Percentiles rank a stretch among this genome's conserved stretches.
Evolutionary conservation across 2,329 filamentous ascomycete genomes (phyloP).

Genomic region (Penicillium rolfsii): DNA sequence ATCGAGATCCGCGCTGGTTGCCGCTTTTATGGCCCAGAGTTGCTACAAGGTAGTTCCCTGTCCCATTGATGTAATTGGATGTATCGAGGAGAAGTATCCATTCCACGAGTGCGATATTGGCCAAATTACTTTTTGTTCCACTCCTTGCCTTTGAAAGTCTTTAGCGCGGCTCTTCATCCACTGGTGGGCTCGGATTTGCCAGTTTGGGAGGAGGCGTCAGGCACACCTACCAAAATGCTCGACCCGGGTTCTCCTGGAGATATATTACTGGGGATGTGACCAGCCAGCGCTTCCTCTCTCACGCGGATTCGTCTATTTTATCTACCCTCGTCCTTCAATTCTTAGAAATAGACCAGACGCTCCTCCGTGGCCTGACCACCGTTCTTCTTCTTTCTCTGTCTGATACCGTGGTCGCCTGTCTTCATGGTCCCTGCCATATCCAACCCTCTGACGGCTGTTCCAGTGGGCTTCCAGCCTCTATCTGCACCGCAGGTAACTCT

Average conservation of each 20-base stretch:
- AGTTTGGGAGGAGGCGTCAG: constrained; percentile 25
- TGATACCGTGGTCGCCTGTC: constrained; percentile 13
- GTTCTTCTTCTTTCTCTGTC: neutral
- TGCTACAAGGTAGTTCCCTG: constrained; percentile 13
- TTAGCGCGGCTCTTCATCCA: constrained; percentile 32
- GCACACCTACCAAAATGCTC: constrained; percentile 22
- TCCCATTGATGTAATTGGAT: constrained; percentile 14
- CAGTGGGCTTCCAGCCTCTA: constrained; percentile 36
- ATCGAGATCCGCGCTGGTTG: constrained; percentile 23
- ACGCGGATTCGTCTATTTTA: constrained; percentile 8
- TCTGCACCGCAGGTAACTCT: constrained; percentile 34
- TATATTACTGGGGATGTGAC: constrained; percentile 21
- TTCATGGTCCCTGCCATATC: constrained; percentile 40
- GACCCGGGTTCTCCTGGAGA: constrained; percentile 15
- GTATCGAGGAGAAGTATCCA: constrained; percentile 12
- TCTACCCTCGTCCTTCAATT: neutral
- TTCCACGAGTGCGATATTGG: constrained; percentile 16
- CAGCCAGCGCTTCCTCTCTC: constrained; percentile 16
- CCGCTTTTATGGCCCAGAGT: constrained; percentile 7
- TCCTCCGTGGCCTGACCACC: neutral
- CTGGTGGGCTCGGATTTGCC: constrained; percentile 22
- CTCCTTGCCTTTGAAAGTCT: constrained; percentile 18
- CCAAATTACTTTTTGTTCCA: constrained; percentile 19
- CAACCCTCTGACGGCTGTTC: constrained; percentile 34
- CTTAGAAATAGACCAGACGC: neutral